phyloP scores from a whole-genome alignment of 805 yeast species.

The Spathaspora boniae region DNA sequence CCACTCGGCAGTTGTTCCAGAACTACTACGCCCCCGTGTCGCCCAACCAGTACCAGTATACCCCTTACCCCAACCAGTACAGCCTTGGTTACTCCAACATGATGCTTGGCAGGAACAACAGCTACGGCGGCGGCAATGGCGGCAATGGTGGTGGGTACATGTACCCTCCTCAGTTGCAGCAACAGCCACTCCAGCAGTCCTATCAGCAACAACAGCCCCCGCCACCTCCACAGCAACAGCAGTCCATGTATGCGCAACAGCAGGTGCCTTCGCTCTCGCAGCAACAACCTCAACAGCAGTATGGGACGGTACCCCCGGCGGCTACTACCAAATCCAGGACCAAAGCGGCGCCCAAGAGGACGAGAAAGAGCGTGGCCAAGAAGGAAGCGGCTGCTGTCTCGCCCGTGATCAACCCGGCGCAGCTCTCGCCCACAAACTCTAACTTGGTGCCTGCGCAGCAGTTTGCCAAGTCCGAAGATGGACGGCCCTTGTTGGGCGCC shows the following conservation, averaged over 20 bases:
- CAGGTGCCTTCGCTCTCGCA: too few species aligned
- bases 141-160: neutral
- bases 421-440: slow-evolving; percentile 2
- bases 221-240: slow-evolving; percentile 6
- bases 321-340: slow-evolving; percentile 8
- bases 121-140: neutral
- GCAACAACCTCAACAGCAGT: slow-evolving; percentile 2
- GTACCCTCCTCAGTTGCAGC: slow-evolving; percentile 13
- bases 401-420: slow-evolving; percentile 3
- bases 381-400: slow-evolving; percentile 1
- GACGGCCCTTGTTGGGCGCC: slow-evolving; percentile 73
- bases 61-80: neutral
- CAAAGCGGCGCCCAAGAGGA: slow-evolving; percentile 1
- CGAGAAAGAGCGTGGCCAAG: slow-evolving; percentile 3
- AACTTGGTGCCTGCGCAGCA: slow-evolving; percentile 44
- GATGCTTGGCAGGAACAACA: neutral
- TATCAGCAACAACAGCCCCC: slow-evolving; percentile 6
- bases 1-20: neutral
- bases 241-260: slow-evolving; percentile 15
- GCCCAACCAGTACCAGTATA: slow-evolving; percentile 1
- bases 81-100: neutral
- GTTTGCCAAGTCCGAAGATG: slow-evolving; percentile 51
- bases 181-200: slow-evolving; percentile 9
- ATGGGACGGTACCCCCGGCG: slow-evolving; percentile 14
- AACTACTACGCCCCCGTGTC: slow-evolving; percentile 1